Evolutionary conservation across 2,329 filamentous ascomycete genomes (phyloP).

Genomic region (Stagonosporopsis chrysanthemi): DNA sequence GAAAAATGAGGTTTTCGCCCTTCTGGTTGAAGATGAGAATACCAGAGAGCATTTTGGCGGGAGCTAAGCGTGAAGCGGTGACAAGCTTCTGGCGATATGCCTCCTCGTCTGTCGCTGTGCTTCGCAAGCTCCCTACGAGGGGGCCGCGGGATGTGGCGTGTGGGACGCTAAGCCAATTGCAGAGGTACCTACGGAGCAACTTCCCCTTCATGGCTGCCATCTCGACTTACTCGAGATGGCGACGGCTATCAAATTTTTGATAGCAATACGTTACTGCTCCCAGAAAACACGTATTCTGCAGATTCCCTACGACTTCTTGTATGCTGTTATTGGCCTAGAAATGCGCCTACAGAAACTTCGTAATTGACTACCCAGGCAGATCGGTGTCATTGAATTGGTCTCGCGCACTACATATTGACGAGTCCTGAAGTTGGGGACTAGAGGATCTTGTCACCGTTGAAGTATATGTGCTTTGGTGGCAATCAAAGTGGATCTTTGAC

Average conservation of each 20-base stretch:
- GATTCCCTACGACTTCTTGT: no score
- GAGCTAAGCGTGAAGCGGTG: constrained; percentile 5
- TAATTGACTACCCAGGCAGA: neutral
- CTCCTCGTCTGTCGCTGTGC: constrained; percentile 5
- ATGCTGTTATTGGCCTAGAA: neutral
- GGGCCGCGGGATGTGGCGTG: constrained; percentile 7
- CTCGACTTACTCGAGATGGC: neutral
- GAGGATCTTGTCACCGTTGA: neutral
- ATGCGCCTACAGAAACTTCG: neutral
- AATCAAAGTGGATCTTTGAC: no score
- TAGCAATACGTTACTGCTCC: neutral
- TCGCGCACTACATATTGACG: neutral
- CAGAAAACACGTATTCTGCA: neutral
- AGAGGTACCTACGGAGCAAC: constrained; percentile 10
- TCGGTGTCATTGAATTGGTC: neutral
- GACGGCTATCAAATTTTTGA: neutral
- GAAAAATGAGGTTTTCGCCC: constrained; percentile 99
- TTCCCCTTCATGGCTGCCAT: neutral
- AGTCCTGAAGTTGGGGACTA: neutral
- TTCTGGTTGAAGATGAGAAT: constrained; percentile 99
- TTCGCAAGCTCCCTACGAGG: constrained; percentile 16
- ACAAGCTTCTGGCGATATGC: constrained; percentile 4
- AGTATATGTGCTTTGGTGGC: no score
- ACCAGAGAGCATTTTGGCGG: constrained; percentile 80
- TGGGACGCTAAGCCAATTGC: constrained; percentile 2